Evolutionary conservation across 129 eudicot species (phyloP), one percentile per base, ranked within the genome.

Genomic region (Ambrosia artemisiifolia): DNA sequence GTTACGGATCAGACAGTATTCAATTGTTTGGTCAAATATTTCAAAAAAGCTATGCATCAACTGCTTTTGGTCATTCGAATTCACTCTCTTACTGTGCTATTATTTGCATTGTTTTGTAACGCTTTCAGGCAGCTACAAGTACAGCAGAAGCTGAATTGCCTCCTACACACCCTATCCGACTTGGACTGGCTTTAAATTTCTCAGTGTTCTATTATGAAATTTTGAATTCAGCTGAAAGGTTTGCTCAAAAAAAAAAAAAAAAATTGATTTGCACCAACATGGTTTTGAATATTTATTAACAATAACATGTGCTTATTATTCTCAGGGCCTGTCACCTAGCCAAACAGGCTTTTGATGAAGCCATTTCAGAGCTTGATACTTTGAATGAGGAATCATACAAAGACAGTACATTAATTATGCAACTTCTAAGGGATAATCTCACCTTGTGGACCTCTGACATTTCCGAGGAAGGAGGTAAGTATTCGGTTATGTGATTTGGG

Each of bases 121-220:
- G 18, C 43, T 79, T 67, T 76, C 83, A 86, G 91, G 76, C 88
- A 13, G 92, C 86, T 56, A 77, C 88, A 13, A 77, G 47, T 63
- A 61, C 85, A 6, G 86, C 88, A 5, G 88, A 87, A 74, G 69
- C 86, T 72, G 92, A 87, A 12, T 84, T 84, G 62, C 76, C 86
- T 48, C 76, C 92, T 51, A 87, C 88, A 17, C 92, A 84, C 49
- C 92, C 86, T 18, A 84, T 87, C 36, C 86, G 92, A 10, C 57
- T 84, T 79, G 92, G 92, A 51, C 69, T 83, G 59, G 88, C 86
- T 34, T 61, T 87, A 63, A 87, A 84, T 79, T 87, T 81, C 82
- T 87, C 88, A 7, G 92, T 87, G 67, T 87, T 87, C 72, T 84
- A 87, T 70, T 87, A 83, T 81, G 88, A 87, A 32, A 84, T 87